A percentile compares a stretch with the other conserved stretches of the same genome.
Evolutionary conservation across 495 filamentous ascomycete species (phyloP).

Genomic region (Trichoderma gamsii): DNA sequence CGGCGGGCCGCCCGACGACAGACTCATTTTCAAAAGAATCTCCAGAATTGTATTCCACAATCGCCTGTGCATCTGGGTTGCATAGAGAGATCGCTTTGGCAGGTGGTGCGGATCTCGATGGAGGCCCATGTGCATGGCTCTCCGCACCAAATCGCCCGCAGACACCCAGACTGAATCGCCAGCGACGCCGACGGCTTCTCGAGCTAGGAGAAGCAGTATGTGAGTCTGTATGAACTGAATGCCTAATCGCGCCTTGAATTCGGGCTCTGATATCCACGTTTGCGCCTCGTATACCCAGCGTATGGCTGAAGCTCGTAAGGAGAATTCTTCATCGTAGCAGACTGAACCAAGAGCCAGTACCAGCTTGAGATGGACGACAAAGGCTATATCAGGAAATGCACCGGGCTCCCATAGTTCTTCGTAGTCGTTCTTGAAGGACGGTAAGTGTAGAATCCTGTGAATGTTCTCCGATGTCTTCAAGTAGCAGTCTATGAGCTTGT

Average conservation of each 20-base stretch:
- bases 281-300: slow-evolving; percentile 61
- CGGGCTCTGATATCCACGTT: slow-evolving; percentile 52
- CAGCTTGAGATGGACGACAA: slow-evolving; percentile 55
- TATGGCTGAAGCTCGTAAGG: slow-evolving; percentile 45
- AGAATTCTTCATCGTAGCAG: slow-evolving; percentile 46
- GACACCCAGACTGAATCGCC: slow-evolving; percentile 55
- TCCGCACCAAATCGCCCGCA: slow-evolving; percentile 50
- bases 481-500: slow-evolving; percentile 46
- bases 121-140: slow-evolving; percentile 56
- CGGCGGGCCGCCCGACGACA: slow-evolving; percentile 55
- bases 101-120: slow-evolving; percentile 51
- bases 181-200: slow-evolving; percentile 48
- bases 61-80: slow-evolving; percentile 58
- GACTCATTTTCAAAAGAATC: slow-evolving; percentile 51
- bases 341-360: slow-evolving; percentile 56
- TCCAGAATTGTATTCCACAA: slow-evolving; percentile 63
- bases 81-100: slow-evolving; percentile 38
- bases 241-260: slow-evolving; percentile 48
- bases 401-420: slow-evolving; percentile 37
- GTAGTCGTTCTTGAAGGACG: slow-evolving; percentile 46
- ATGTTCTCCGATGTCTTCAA: slow-evolving; percentile 44
- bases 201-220: slow-evolving; percentile 54
- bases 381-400: slow-evolving; percentile 27
- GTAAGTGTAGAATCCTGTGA: slow-evolving; percentile 49
- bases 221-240: slow-evolving; percentile 51